Base-by-base conservation (phyloP, 805 yeast species). In the Lachancea thermotolerans region DNA sequence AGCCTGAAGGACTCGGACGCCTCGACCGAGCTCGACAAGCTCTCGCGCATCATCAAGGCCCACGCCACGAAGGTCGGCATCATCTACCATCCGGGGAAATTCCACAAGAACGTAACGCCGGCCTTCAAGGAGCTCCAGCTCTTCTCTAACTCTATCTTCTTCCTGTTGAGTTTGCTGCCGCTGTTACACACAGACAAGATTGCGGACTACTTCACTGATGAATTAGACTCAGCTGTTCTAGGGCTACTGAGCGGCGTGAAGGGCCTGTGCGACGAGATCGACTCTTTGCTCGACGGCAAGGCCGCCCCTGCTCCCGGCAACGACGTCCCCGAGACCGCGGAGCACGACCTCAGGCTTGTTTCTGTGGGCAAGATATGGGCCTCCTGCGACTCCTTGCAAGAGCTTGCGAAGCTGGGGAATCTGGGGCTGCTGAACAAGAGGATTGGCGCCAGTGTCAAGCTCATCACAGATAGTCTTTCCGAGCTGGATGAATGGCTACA, bases 341-440 rank as follows among this genome's bases (percentile, higher is more conserved):
- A 54, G 11, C 53, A 54, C 3, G 65, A 67, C 29, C 70, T 65
- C 3, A 69, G 90, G 53, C 64, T 85, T 28, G 64, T 78, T 1
- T 68, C 78, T 0, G 76, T 85, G 16, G 93, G 89, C 12, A 74
- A 75, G 56, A 68, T 85, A 3, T 86, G 95, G 95, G 71, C 78
- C n/a, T 60, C 68, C 30, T 82, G 89, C 58, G 85, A 80, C 45
- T 54, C 57, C 0, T 42, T 84, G 8, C 60, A 64, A 10, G 59
- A 63, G 8, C 56, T 76, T 15, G 54, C 76, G 4, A 64, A 67
- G 16, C 64, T 59, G 18, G 88, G 88, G 0, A 73, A 77, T 40
- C 49, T 78, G 14, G 83, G 80, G 2, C 55, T 79, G 1, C 62
- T 84, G 42, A 74, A 73, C 31, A 53, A 54, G 28, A 74, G 72